Conservation (phyloP, 305 asterid species). For the Salvia sclarea region DNA sequence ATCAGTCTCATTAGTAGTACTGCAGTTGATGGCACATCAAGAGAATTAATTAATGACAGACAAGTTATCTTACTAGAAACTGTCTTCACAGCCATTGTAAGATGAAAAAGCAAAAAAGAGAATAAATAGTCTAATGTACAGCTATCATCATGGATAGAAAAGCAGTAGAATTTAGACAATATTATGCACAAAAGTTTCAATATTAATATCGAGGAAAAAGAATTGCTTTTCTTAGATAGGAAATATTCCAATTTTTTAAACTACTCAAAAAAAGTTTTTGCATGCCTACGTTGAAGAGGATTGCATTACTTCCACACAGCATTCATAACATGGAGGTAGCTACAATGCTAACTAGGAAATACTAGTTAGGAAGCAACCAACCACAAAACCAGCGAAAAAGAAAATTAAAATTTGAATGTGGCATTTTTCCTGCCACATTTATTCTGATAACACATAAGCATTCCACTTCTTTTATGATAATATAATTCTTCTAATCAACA, state of each 20-base stretch:
- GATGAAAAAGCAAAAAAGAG: neutral
- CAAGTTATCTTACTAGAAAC: neutral
- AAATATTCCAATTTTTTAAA: neutral
- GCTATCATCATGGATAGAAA: constrained; percentile 1
- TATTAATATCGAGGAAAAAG: neutral
- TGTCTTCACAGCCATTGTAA: constrained; percentile 11
- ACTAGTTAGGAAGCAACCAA: constrained; percentile 2
- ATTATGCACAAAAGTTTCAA: neutral
- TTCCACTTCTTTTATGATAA: neutral
- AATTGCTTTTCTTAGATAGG: neutral
- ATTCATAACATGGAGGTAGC: constrained; percentile 3
- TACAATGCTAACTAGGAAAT: neutral
- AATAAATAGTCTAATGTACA: constrained; percentile 13
- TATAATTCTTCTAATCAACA: neutral
- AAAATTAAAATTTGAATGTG: neutral
- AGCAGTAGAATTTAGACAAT: constrained; percentile 9
- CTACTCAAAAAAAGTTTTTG: neutral
- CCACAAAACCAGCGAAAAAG: neutral
- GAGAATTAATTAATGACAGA: neutral
- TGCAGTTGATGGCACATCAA: constrained; percentile 2
- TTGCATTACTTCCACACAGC: neutral
- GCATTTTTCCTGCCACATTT: neutral
- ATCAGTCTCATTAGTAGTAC: neutral
- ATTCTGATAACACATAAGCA: constrained; percentile 16
- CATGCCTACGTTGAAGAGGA: neutral